Evolutionary conservation across 768 basidiomycete species (phyloP).

Genomic region (Auricularia cornea): DNA sequence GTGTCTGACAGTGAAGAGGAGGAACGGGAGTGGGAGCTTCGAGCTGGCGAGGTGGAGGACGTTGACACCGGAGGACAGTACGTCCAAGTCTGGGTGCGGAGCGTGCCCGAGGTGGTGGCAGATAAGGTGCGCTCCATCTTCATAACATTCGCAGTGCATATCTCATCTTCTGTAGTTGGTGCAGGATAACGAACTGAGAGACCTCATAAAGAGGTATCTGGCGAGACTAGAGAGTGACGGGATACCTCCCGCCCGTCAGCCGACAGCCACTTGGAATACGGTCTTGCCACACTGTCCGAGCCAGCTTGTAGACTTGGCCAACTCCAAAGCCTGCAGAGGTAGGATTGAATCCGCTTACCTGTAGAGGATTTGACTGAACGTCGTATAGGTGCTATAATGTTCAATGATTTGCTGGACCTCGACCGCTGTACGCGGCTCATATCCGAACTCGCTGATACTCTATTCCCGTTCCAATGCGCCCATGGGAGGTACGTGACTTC

Average conservation of each 20-base stretch:
- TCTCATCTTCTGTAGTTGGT: slow-evolving; percentile 40
- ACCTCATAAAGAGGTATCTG: slow-evolving; percentile 67
- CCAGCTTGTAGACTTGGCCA: slow-evolving; percentile 72
- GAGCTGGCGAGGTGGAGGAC: slow-evolving; percentile 14
- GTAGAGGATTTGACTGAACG: neutral
- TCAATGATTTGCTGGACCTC: slow-evolving; percentile 68
- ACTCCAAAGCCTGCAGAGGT: slow-evolving; percentile 96
- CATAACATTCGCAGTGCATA: neutral
- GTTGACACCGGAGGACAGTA: too few relatives aligned
- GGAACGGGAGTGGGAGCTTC: slow-evolving; percentile 12
- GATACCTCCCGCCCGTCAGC: slow-evolving; percentile 8
- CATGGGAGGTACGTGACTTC: slow-evolving; percentile 63
- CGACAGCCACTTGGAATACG: slow-evolving; percentile 46
- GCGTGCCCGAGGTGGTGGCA: slow-evolving; percentile 61
- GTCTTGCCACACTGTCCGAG: slow-evolving; percentile 78
- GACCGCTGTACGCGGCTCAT: slow-evolving; percentile 69
- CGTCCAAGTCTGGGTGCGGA: slow-evolving; percentile 53
- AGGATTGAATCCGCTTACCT: slow-evolving; percentile 17
- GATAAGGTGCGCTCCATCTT: slow-evolving; percentile 56
- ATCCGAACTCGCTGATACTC: slow-evolving; percentile 54
- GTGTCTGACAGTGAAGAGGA: slow-evolving; percentile 17
- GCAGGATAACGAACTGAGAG: slow-evolving; percentile 60
- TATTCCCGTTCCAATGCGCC: slow-evolving; percentile 91
- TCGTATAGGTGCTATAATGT: slow-evolving; percentile 86
- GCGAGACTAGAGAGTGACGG: slow-evolving; percentile 48